Evolutionary conservation across 305 asterid species (phyloP).

Genomic region (Fraxinus velutina): DNA sequence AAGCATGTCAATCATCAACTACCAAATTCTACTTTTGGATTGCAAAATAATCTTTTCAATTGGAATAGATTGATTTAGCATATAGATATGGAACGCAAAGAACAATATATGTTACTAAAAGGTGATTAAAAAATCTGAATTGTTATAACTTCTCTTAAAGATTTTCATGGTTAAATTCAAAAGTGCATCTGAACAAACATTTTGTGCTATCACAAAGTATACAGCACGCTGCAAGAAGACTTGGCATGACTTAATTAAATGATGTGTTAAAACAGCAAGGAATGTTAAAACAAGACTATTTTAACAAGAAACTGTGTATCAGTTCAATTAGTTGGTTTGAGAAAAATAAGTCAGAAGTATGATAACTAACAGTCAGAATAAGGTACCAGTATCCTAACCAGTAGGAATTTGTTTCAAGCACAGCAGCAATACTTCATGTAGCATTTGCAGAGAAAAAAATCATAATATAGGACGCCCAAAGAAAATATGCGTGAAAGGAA

Average conservation of each 20-base stretch:
- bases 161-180: not conserved
- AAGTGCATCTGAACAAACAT: not conserved
- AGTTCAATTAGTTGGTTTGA: not conserved
- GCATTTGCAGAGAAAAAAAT: constrained; percentile 10
- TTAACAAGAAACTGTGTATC: not conserved
- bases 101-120: not conserved
- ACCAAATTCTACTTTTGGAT: not conserved
- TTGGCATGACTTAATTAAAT: not conserved
- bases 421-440: constrained; percentile 5
- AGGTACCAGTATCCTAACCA: not conserved
- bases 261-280: not conserved
- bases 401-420: not conserved
- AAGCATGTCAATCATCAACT: constrained; percentile 1
- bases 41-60: not conserved
- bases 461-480: not conserved
- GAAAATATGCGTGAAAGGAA: constrained; percentile 11
- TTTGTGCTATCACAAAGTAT: not conserved
- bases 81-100: not conserved
- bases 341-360: not conserved
- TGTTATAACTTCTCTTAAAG: not conserved
- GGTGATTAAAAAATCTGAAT: not conserved
- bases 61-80: not conserved
- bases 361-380: not conserved
- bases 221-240: not conserved
- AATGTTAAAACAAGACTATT: not conserved